Conservation (phyloP, 106 monocot genomes). For the Posidonia australis region DNA sequence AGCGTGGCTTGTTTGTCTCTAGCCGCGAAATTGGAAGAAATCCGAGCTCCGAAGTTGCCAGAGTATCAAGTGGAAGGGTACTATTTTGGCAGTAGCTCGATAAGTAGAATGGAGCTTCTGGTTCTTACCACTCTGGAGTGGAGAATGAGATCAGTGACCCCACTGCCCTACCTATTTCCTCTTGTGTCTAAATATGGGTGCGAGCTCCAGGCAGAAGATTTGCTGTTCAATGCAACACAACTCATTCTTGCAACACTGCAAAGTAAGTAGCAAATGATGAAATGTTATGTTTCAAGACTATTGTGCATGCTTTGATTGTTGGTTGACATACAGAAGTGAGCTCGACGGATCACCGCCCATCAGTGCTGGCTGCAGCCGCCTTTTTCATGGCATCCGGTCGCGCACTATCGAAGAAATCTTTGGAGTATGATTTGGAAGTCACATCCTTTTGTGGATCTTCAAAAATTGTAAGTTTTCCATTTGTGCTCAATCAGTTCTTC, state of each 20-base stretch:
- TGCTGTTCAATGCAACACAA: constrained; percentile 29
- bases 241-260: constrained; percentile 35
- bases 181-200: constrained; percentile 39
- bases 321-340: no score
- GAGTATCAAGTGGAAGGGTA: constrained; percentile 33
- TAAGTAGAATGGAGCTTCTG: constrained; percentile 72
- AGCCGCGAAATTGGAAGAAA: constrained; percentile 85
- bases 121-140: constrained; percentile 61
- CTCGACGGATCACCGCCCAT: no score
- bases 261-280: constrained; percentile 50
- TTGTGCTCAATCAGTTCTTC: no score
- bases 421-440: no score
- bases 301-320: no score
- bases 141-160: constrained; percentile 67
- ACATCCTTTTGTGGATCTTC: no score
- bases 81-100: constrained; percentile 28
- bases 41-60: constrained; percentile 27
- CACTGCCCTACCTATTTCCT: constrained; percentile 49
- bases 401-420: no score
- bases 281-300: no score
- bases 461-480: no score
- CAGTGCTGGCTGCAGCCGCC: no score
- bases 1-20: constrained; percentile 78
- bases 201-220: constrained; percentile 7
- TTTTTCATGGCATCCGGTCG: no score